A percentile compares a stretch with the other conserved stretches of the same genome.
phyloP scores from a whole-genome alignment of 345 rosid genomes.

The Excoecaria cochinchinensis region DNA sequence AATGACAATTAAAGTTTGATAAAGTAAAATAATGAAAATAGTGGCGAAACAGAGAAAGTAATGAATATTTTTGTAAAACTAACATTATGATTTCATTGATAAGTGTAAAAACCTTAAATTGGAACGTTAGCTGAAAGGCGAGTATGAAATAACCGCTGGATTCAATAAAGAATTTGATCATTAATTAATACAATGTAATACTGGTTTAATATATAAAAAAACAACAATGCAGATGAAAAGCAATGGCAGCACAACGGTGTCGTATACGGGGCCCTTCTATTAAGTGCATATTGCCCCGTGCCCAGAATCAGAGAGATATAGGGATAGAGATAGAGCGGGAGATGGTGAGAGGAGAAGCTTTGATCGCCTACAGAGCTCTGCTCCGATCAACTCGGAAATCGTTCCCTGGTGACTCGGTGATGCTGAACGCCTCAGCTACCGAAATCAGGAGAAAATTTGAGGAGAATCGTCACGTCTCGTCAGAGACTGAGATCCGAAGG shows the following conservation, averaged over 20 bases:
- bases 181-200: too few relatives aligned
- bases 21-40: too few relatives aligned
- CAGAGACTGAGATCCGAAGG: constrained; percentile 57
- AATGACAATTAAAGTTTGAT: too few relatives aligned
- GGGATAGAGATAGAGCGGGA: not conserved
- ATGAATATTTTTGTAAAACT: too few relatives aligned
- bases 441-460: constrained; percentile 82
- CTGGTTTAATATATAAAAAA: too few relatives aligned
- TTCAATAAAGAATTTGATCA: not conserved
- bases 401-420: constrained; percentile 67
- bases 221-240: too few relatives aligned
- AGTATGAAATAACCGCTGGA: too few relatives aligned
- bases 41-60: too few relatives aligned
- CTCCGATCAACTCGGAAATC: constrained; percentile 72
- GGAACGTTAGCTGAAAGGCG: too few relatives aligned
- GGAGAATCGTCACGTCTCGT: constrained; percentile 65
- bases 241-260: not conserved
- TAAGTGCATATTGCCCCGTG: not conserved
- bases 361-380: constrained; percentile 59
- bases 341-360: constrained; percentile 13
- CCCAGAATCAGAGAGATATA: not conserved
- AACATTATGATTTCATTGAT: too few relatives aligned
- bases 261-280: not conserved
- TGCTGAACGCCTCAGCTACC: constrained; percentile 66
- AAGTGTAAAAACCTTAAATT: too few relatives aligned